Base-by-base conservation (phyloP, 2,329 filamentous ascomycete species). In the Trichoderma endophyticum region DNA sequence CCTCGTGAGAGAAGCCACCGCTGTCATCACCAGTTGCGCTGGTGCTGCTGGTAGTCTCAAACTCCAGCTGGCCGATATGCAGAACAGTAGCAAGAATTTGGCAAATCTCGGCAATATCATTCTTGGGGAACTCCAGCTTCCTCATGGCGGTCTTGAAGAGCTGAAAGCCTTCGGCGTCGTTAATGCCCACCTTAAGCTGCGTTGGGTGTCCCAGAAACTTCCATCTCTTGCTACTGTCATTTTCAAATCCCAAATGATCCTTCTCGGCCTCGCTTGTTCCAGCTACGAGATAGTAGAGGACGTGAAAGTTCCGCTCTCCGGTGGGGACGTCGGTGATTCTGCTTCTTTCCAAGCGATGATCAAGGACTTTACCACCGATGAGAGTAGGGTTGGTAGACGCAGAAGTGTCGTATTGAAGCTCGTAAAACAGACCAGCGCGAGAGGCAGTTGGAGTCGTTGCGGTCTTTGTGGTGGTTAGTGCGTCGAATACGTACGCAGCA, bases 61-160 rank as follows among this genome's bases (percentile, higher is more conserved):
- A 99, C 77, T 99, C 96, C 3, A 99, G 89, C 83, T 99, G 96
- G 32, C 96, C 96, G 76, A 99, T 95, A 80, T 99, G 96, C n/a
- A 99, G 86, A 75, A 99, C 98, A 76, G 90, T 91, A 36, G 96
- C 96, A 68, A 99, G 86, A 63, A 98, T 89, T 83, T 99, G 96
- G 81, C 96, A 99, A 71, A 99, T 95, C 80, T 98, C 95, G 51
- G 96, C 96, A 79, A 99, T 97, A 77, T 98, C 96, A 73, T 92
- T 91, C 70, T 95, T 89, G 4, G 95, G 93, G 75, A 99, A 98
- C 82, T 98, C 96, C 15, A 99, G 88, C 81, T 97, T 98, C 75
- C 95, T 89, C 63, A 99, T 84, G 1, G 96, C 96, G 1, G 93
- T 97, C 85, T 98, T 98, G 87, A 99, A 98, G 68, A 98, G 91